These are phyloP conservation scores for Amaranthus palmeri DNA, from an alignment of 148 eudicot species.

Conservation along the genomic window DNA sequence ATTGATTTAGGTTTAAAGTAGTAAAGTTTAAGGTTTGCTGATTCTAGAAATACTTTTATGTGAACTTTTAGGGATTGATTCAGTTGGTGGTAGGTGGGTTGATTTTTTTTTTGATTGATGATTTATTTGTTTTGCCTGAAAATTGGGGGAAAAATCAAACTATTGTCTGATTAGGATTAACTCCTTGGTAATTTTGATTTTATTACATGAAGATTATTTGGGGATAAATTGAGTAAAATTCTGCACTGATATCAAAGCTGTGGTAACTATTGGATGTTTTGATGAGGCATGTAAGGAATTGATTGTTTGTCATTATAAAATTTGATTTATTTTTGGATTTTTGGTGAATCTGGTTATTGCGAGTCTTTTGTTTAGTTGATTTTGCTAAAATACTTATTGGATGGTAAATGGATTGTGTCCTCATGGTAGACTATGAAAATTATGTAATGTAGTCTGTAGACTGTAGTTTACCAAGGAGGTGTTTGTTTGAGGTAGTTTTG, in stretches of 20 bases:
- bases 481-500: not conserved
- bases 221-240: not conserved
- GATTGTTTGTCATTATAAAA: not conserved
- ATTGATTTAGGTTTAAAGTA: constrained; percentile 8
- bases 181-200: not conserved
- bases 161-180: not conserved
- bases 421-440: no score
- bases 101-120: not conserved
- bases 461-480: no score
- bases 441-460: no score
- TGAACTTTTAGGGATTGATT: not conserved
- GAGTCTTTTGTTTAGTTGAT: not conserved
- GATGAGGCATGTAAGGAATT: not conserved
- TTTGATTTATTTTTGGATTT: not conserved
- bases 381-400: not conserved
- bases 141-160: not conserved
- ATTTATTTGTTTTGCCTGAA: not conserved
- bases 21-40: constrained; percentile 5
- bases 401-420: not conserved
- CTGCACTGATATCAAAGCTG: not conserved
- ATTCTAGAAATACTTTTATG: not conserved
- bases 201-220: not conserved
- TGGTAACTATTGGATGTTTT: not conserved
- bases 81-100: constrained; percentile 7
- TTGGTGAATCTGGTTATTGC: not conserved